A percentile compares a stretch with the other conserved stretches of the same genome.
phyloP scores from a whole-genome alignment of 2,329 filamentous ascomycete species.

The Fusarium luffae region DNA sequence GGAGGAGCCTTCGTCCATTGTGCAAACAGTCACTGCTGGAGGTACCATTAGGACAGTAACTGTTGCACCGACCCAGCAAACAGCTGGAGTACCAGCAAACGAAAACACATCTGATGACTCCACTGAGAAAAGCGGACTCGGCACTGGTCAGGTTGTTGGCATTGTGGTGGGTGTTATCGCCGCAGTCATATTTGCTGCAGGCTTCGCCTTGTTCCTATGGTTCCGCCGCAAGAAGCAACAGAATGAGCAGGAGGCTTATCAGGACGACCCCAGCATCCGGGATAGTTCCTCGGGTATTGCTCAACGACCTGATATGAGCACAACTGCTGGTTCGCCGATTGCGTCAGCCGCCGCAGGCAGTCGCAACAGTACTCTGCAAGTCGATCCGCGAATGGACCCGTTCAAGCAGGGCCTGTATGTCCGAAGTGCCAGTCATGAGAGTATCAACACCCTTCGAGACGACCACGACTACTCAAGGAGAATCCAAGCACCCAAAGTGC shows the following conservation, averaged over 20 bases:
- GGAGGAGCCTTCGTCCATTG: conserved; percentile 39
- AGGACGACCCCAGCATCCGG: conserved; percentile 59
- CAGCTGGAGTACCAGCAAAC: conserved; percentile 32
- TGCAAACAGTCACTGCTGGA: conserved; percentile 66
- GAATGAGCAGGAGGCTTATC: conserved; percentile 56
- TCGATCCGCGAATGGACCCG: conserved; percentile 73
- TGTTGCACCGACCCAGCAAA: conserved; percentile 56
- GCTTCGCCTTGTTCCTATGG: conserved; percentile 55
- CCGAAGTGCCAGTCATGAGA: conserved; percentile 70
- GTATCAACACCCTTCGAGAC: conserved; percentile 71
- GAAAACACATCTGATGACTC: conserved; percentile 27
- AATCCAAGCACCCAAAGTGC: conserved; percentile 66
- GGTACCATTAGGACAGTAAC: conserved; percentile 67
- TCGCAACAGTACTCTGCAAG: conserved; percentile 64
- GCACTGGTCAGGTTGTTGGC: conserved; percentile 62
- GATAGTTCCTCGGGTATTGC: conserved; percentile 63
- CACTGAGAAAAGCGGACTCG: conserved; percentile 48
- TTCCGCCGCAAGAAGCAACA: conserved; percentile 59
- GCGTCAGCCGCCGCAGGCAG: conserved; percentile 55
- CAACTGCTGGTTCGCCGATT: conserved; percentile 45
- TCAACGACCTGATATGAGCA: conserved; percentile 57
- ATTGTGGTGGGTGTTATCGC: conserved; percentile 64
- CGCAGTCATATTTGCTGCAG: conserved; percentile 54
- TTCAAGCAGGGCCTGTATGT: conserved; percentile 68
- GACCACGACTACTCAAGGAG: conserved; percentile 73